Percentiles rank a stretch among this genome's conserved stretches.
These are phyloP conservation scores for Claviceps africana DNA, from an alignment of 2,329 filamentous ascomycete species.

Conservation along the genomic window DNA sequence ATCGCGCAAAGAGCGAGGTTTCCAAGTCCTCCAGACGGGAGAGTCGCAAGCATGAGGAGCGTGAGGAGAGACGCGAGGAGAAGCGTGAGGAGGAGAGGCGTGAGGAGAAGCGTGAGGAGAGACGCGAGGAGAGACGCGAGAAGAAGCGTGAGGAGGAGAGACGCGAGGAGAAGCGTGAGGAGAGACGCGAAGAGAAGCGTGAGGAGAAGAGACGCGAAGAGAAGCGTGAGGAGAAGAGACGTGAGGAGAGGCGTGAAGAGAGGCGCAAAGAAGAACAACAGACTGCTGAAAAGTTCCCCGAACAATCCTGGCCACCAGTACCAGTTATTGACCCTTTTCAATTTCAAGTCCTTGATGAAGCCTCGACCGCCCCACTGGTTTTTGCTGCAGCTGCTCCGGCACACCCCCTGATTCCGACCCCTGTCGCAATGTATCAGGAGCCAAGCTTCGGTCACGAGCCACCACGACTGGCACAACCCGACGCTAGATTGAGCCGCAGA, in stretches of 20 bases:
- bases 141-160: conserved; percentile 11
- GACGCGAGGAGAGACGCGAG: conserved; percentile 4
- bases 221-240: conserved; percentile 11
- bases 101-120: conserved; percentile 10
- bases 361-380: conserved; percentile 8
- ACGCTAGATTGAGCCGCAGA: conserved; percentile 31
- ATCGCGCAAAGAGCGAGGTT: conserved; percentile 14
- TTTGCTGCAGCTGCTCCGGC: conserved; percentile 6
- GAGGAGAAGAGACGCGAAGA: conserved; percentile 10
- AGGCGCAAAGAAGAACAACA: conserved; percentile 10
- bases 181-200: conserved; percentile 5
- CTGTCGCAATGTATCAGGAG: conserved; percentile 40
- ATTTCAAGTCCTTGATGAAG: conserved; percentile 39
- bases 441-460: conserved; percentile 32
- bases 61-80: conserved; percentile 14
- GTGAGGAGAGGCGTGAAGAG: conserved; percentile 10
- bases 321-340: conserved; percentile 39
- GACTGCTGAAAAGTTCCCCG: conserved; percentile 12
- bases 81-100: conserved; percentile 16
- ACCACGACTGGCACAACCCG: conserved; percentile 12
- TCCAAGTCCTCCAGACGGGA: conserved; percentile 12
- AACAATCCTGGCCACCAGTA: conserved; percentile 3
- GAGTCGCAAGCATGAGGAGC: conserved; percentile 12
- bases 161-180: conserved; percentile 7
- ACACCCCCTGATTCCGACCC: conserved; percentile 32